Conservation (phyloP, 1,139 yeast species). For the Zygosaccharomyces pseudobailii region DNA sequence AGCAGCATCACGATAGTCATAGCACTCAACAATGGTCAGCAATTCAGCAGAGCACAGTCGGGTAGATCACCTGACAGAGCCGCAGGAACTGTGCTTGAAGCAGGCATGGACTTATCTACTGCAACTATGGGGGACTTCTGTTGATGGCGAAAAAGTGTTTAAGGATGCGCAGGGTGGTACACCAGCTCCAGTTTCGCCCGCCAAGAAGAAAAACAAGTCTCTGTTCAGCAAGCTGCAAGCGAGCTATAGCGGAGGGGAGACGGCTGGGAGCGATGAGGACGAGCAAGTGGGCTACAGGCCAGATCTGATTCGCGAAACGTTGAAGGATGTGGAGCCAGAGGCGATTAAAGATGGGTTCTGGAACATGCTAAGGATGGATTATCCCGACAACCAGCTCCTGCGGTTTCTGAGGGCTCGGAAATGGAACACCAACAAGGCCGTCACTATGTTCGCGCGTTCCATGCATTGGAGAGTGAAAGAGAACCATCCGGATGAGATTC, state of each 20-base stretch:
- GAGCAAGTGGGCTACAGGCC: conserved; percentile 9
- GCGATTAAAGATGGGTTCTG: conserved; percentile 47
- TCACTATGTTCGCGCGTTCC: conserved; percentile 63
- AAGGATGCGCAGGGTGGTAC: conserved; percentile 14
- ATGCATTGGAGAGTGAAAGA: conserved; percentile 64
- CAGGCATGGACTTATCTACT: conserved; percentile 70
- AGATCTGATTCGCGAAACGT: conserved; percentile 33
- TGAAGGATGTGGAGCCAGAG: conserved; percentile 41
- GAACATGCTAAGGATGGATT: conserved; percentile 56
- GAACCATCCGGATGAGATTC: conserved; percentile 51
- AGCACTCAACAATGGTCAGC: neutral
- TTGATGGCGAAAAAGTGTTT: conserved; percentile 36
- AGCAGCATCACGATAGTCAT: neutral
- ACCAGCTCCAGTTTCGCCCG: conserved; percentile 19
- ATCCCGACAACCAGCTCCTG: conserved; percentile 63
- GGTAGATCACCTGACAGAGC: conserved; percentile 52
- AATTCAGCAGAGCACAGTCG: conserved; percentile 28
- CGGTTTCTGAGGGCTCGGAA: conserved; percentile 72
- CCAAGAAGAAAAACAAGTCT: conserved; percentile 20
- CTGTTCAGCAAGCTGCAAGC: conserved; percentile 18
- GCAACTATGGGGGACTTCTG: conserved; percentile 55
- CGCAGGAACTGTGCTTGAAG: conserved; percentile 64
- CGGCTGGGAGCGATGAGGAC: conserved; percentile 29
- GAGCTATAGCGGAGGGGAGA: conserved; percentile 15
- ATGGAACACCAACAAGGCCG: conserved; percentile 58